Conservation (phyloP, 2,329 filamentous ascomycete genomes). For the Nemania sp. region DNA sequence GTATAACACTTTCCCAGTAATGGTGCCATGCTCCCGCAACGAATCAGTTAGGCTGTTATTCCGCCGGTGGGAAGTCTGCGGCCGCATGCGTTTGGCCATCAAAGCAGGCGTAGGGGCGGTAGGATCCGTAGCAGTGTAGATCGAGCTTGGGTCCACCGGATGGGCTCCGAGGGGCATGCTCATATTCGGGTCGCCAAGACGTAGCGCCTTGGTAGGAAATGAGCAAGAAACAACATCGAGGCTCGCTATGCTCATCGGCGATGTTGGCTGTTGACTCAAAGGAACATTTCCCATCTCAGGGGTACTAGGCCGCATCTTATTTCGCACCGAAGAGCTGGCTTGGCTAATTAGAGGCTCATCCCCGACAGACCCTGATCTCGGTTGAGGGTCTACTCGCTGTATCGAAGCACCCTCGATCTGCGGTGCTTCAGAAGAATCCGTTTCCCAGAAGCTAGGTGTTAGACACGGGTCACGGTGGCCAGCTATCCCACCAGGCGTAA, state of each 20-base stretch:
- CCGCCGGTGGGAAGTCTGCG: constrained; percentile 70
- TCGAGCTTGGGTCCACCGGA: constrained; percentile 56
- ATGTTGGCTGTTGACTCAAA: constrained; percentile 46
- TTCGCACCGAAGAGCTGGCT: constrained; percentile 51
- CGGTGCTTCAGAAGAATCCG: constrained; percentile 48
- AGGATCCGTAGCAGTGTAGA: constrained; percentile 51
- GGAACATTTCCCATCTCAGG: constrained; percentile 45
- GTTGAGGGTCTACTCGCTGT: constrained; percentile 31
- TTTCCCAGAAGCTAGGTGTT: constrained; percentile 59
- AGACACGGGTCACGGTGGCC: constrained; percentile 60
- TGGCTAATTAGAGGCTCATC: constrained; percentile 52
- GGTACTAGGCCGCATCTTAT: constrained; percentile 50
- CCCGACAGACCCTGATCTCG: constrained; percentile 48
- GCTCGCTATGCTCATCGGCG: constrained; percentile 61
- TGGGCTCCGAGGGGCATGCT: constrained; percentile 55
- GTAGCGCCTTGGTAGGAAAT: constrained; percentile 58
- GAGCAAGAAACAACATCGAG: constrained; percentile 66
- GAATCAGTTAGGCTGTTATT: constrained; percentile 89
- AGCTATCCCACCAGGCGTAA: constrained; percentile 74
- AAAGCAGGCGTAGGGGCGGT: constrained; percentile 62
- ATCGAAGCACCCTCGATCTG: constrained; percentile 48
- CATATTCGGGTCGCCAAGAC: constrained; percentile 44
- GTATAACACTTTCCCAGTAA: constrained; percentile 52
- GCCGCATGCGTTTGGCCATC: constrained; percentile 61
- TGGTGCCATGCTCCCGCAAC: constrained; percentile 65